Conservation (phyloP, 495 filamentous ascomycete species). For the Penicillium goetzii region DNA sequence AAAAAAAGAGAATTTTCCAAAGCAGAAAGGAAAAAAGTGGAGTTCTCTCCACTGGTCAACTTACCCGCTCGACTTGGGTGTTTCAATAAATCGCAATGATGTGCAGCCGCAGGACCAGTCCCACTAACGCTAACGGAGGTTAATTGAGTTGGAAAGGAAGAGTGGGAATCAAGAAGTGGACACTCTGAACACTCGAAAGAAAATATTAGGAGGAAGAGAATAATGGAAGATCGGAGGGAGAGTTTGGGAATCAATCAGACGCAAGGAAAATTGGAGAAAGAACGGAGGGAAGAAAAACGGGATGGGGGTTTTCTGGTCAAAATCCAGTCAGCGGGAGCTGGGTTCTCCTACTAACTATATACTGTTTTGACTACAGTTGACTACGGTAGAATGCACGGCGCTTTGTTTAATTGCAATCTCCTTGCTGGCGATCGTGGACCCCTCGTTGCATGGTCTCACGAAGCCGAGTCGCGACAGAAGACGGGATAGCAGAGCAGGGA, state of each 20-base stretch:
- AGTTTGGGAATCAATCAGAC: background rate
- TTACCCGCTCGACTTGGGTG: conserved; percentile 16
- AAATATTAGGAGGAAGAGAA: background rate
- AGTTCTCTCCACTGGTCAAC: conserved; percentile 13
- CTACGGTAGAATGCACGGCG: background rate
- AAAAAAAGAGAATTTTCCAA: conserved; percentile 13
- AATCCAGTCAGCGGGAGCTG: background rate
- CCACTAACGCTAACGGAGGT: conserved; percentile 25
- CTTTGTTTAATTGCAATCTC: conserved; percentile 6
- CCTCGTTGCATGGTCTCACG: background rate
- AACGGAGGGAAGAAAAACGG: background rate
- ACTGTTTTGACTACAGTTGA: background rate
- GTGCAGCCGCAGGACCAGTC: conserved; percentile 28
- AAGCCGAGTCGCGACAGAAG: background rate
- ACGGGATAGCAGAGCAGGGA: conserved; percentile 3
- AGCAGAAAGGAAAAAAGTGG: conserved; percentile 22
- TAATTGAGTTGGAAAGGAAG: conserved; percentile 20
- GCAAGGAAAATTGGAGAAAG: background rate
- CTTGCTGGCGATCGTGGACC: conserved; percentile 4
- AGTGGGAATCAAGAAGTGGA: background rate
- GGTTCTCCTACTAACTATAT: background rate
- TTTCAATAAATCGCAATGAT: conserved; percentile 33
- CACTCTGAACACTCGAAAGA: background rate
- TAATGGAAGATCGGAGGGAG: background rate
- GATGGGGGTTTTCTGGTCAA: background rate